Conservation (phyloP, 805 yeast species). For the Candida corydali region DNA sequence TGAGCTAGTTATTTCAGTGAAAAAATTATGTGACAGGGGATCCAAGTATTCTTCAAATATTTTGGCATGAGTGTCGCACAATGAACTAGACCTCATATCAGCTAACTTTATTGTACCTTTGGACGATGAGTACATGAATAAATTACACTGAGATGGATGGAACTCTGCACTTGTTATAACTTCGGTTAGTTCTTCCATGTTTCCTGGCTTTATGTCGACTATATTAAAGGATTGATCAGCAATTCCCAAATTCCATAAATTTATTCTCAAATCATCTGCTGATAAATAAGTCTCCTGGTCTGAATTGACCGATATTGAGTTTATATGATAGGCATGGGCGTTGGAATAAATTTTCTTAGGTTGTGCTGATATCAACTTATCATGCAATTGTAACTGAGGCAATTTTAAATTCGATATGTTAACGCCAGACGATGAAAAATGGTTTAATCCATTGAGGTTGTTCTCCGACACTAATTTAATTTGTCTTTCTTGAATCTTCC, state of each 20-base stretch:
- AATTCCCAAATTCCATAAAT: constrained; percentile 90
- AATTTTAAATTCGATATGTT: constrained; percentile 51
- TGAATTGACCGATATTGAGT: constrained; percentile 88
- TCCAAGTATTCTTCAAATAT: constrained; percentile 91
- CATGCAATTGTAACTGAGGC: constrained; percentile 91
- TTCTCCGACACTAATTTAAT: constrained; percentile 90
- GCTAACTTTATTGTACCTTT: constrained; percentile 94
- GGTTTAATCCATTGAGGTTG: constrained; percentile 49
- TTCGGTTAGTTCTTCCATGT: constrained; percentile 98
- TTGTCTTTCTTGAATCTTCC: constrained; percentile 93
- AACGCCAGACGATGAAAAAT: constrained; percentile 14
- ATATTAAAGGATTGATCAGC: constrained; percentile 95
- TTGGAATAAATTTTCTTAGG: constrained; percentile 89
- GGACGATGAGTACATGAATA: constrained; percentile 91
- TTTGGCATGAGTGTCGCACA: constrained; percentile 86
- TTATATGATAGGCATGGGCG: constrained; percentile 97
- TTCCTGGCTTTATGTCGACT: constrained; percentile 95
- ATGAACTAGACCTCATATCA: constrained; percentile 93
- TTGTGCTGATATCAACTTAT: constrained; percentile 90
- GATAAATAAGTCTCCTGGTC: constrained; percentile 94
- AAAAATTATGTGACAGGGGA: constrained; percentile 89
- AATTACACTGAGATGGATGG: constrained; percentile 88
- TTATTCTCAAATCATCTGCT: constrained; percentile 91
- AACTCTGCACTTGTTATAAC: constrained; percentile 96
- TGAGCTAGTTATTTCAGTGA: constrained; percentile 93